phyloP scores from a whole-genome alignment of 331 rosid genomes.

The Prunus yedoensis region DNA sequence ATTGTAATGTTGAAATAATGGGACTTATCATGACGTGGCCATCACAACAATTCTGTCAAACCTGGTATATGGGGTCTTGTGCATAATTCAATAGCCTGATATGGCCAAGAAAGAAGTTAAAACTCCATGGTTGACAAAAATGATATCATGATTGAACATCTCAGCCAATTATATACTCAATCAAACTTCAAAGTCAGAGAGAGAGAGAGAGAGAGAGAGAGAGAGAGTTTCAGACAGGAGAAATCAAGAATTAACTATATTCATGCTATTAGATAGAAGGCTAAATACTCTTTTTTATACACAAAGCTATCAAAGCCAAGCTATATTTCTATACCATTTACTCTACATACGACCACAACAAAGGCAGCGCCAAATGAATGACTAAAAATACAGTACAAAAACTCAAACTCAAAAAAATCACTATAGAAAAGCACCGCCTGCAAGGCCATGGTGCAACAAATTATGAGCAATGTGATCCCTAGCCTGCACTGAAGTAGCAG shows the following conservation, averaged over 20 bases:
- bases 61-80: neutral
- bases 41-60: conserved; percentile 3
- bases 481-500: conserved; percentile 37
- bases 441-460: conserved; percentile 65
- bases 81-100: neutral
- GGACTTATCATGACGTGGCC: neutral
- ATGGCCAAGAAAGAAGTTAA: neutral
- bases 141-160: neutral
- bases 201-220: neutral
- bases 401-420: neutral
- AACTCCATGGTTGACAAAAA: neutral
- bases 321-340: conserved; percentile 12
- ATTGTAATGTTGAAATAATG: neutral
- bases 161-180: neutral
- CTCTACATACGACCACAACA: conserved; percentile 26
- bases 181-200: neutral
- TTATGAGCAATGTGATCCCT: conserved; percentile 69
- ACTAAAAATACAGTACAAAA: neutral
- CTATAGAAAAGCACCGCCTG: conserved; percentile 45
- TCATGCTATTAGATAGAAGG: neutral
- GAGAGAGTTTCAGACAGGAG: neutral
- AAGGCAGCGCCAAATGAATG: conserved; percentile 31
- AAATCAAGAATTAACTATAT: conserved; percentile 9
- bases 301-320: neutral
- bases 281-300: neutral